A percentile compares a stretch with the other conserved stretches of the same genome.
phyloP scores from a whole-genome alignment of 805 yeast genomes.

The baker's yeast (Saccharomyces cerevisiae) region DNA sequence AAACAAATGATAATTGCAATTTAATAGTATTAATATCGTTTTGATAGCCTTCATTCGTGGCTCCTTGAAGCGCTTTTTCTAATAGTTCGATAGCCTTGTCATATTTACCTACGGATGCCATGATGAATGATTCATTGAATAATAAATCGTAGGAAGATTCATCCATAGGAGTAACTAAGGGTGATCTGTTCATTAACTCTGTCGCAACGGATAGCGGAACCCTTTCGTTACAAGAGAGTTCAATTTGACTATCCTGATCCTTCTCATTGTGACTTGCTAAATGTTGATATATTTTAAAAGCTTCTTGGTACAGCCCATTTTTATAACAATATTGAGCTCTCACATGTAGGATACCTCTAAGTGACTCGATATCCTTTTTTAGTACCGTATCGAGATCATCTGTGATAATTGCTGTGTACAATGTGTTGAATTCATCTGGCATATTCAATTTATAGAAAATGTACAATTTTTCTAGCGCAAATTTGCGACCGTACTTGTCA shows the following conservation, averaged over 20 bases:
- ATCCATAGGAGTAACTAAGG: slow-evolving; percentile 12
- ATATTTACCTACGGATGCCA: slow-evolving; percentile 37
- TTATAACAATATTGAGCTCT: slow-evolving; percentile 47
- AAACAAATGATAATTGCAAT: slow-evolving; percentile 51
- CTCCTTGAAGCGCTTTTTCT: slow-evolving; percentile 37
- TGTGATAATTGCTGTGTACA: slow-evolving; percentile 16
- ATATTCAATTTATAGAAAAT: slow-evolving; percentile 50
- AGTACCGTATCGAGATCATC: slow-evolving; percentile 5
- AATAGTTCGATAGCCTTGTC: slow-evolving; percentile 36
- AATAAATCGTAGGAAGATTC: slow-evolving; percentile 47
- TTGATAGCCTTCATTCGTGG: slow-evolving; percentile 34
- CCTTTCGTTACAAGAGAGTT: slow-evolving; percentile 59
- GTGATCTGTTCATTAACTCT: slow-evolving; percentile 2
- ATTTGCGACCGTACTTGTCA: slow-evolving; percentile 27
- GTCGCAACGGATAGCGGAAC: slow-evolving; percentile 51
- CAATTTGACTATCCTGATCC: slow-evolving; percentile 38
- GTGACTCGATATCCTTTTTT: slow-evolving; percentile 5
- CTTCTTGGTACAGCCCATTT: slow-evolving; percentile 41
- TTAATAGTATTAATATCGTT: slow-evolving; percentile 55
- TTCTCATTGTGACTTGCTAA: slow-evolving; percentile 33
- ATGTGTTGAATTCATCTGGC: slow-evolving; percentile 24
- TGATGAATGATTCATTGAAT: slow-evolving; percentile 57
- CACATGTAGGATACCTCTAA: slow-evolving; percentile 40
- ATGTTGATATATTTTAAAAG: slow-evolving; percentile 44
- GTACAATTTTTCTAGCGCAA: slow-evolving; percentile 51